Evolutionary conservation across 2,329 filamentous ascomycete species (phyloP), one percentile per base, ranked within the genome.

Genomic region (Epichloe hybrida): DNA sequence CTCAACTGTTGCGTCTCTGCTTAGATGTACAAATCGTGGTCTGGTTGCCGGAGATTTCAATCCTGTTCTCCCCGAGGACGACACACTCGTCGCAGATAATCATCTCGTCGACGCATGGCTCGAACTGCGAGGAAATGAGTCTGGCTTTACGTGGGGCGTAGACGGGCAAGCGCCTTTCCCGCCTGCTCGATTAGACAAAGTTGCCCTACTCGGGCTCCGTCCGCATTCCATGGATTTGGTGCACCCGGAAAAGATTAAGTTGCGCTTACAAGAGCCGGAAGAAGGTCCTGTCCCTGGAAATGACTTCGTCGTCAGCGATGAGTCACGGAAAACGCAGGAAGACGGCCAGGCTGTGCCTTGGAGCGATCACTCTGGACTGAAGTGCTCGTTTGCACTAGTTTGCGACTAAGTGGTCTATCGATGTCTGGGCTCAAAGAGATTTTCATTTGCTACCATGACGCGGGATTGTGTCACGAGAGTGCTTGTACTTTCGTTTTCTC

Each of bases 21-120:
- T 70, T 3, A 56, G 53, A 23, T 54, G 54, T 13, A 51, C 59
- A 3, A 61, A 58, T 1, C 55, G 52, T 23, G 67, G 66, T 0
- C 42, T 71, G 4, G 58, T 70, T 2, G 66, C 67, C 3, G 69
- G 68, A 11, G 66, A 70, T 49, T 71, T 70, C 52, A 70, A 71
- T 49, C 63, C 65, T 2, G 62, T 68, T 3, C 54, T 66, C 3
- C 59, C 63, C 0, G 61, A 66, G 43, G 69, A 72, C 48, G 52
- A 54, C 3, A 40, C 47, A 0, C 57, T 69, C 5, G 52, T 71
- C 0, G 49, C 52, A 12, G 55, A 58, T 2, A 69, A 66, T 8
- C 27, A 8, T 27, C 27, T 27, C 1, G 27, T 27, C 27, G 27
- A 27, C 27, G 27, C 27, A 27, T 50, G 66, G 68, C 39, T 46